phyloP scores from a whole-genome alignment of 345 rosid species.

The Salix purpurea region DNA sequence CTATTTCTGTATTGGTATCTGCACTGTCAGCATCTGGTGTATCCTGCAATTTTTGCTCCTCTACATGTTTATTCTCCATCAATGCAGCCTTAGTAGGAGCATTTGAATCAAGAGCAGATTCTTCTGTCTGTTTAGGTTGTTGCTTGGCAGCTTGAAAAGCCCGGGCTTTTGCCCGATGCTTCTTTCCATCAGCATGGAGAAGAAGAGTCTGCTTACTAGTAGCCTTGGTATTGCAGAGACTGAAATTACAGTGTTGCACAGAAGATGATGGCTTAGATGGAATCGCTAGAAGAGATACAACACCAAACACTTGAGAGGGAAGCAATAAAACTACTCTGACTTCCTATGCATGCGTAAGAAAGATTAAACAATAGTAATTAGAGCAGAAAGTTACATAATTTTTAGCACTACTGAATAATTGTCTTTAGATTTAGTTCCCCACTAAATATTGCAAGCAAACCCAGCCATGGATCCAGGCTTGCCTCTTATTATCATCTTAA shows the following conservation, averaged over 20 bases:
- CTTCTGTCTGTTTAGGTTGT: slow-evolving; percentile 40
- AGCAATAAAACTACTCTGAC: background rate
- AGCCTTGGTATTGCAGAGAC: slow-evolving; percentile 81
- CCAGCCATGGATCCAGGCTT: background rate
- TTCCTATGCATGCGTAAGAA: background rate
- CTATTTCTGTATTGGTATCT: slow-evolving; percentile 16
- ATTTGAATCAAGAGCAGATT: slow-evolving; percentile 29
- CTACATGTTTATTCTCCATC: slow-evolving; percentile 11
- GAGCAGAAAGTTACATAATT: too few species aligned
- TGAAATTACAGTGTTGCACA: slow-evolving; percentile 21
- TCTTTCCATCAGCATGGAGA: slow-evolving; percentile 94
- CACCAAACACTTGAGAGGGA: background rate
- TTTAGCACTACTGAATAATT: too few species aligned
- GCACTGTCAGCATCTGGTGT: slow-evolving; percentile 10
- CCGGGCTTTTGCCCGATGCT: slow-evolving; percentile 72
- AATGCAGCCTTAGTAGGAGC: slow-evolving; percentile 30
- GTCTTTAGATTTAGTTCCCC: too few species aligned
- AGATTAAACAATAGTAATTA: background rate
- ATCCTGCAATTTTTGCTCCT: slow-evolving; percentile 34
- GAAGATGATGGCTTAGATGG: background rate
- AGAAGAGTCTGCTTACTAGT: slow-evolving; percentile 77
- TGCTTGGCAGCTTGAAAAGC: slow-evolving; percentile 61
- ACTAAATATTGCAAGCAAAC: background rate
- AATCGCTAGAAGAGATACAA: background rate
- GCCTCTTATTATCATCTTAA: too few species aligned